Conservation (phyloP, 73 alveolate genomes). For the Blepharisma stoltei region DNA sequence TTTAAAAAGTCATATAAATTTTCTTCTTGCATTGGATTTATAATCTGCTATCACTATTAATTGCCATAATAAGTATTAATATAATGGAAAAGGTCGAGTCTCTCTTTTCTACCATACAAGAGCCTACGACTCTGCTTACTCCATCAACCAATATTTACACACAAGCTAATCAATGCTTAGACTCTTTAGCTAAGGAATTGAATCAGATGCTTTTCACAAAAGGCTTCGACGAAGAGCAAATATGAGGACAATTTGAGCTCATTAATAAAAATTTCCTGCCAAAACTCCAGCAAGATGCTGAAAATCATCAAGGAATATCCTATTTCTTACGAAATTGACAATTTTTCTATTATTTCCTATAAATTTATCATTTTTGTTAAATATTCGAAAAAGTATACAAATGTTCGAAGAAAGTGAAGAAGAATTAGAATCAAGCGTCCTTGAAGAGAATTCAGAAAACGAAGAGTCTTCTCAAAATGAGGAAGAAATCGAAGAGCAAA, state of each 20-base stretch:
- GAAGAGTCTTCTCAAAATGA: background rate
- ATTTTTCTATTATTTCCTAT: background rate
- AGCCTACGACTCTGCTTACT: too few relatives aligned
- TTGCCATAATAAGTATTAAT: too few relatives aligned
- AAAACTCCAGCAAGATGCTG: background rate
- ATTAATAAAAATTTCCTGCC: background rate
- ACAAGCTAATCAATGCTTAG: background rate
- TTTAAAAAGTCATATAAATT: too few relatives aligned
- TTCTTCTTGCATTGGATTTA: too few relatives aligned
- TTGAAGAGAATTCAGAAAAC: background rate
- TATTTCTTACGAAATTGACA: background rate
- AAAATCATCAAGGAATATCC: background rate
- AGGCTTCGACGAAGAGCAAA: conserved; percentile 18
- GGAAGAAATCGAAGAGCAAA: background rate
- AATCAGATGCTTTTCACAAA: background rate
- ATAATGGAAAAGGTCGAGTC: too few relatives aligned
- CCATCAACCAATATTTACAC: too few relatives aligned
- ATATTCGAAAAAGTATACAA: background rate
- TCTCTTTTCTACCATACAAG: too few relatives aligned
- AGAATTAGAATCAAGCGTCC: background rate
- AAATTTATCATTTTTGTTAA: background rate
- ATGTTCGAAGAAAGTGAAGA: background rate
- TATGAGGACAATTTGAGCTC: conserved; percentile 6
- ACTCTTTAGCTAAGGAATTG: background rate
- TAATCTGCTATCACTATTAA: too few relatives aligned